phyloP scores from a whole-genome alignment of 192 early-diverging fungal genomes.

The Obelidium mucronatum region DNA sequence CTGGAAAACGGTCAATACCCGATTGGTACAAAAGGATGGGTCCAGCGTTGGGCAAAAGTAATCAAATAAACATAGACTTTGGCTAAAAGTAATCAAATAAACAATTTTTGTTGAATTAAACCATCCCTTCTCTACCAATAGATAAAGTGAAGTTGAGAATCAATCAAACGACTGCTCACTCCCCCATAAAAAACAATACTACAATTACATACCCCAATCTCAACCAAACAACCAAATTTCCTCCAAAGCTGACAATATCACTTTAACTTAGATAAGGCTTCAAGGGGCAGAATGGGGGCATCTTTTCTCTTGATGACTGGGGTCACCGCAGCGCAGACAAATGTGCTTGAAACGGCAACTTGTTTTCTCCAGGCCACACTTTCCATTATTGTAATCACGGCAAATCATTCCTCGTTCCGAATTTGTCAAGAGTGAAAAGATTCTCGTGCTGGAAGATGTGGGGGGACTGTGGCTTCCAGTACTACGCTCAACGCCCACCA shows the following conservation, averaged over 20 bases:
- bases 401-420: constrained; percentile 22
- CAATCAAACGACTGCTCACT: neutral
- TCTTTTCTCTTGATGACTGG: constrained; percentile 34
- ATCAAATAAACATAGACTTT: neutral
- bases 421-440: neutral
- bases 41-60: constrained; percentile 5
- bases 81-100: neutral
- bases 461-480: neutral
- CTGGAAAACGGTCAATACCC: neutral
- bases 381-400: constrained; percentile 38
- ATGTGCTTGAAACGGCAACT: constrained; percentile 37
- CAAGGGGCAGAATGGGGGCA: constrained; percentile 18
- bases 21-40: constrained; percentile 12
- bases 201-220: neutral
- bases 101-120: neutral
- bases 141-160: no score
- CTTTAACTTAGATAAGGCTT: neutral
- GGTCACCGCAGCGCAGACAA: constrained; percentile 34
- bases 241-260: neutral
- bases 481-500: neutral
- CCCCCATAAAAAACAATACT: neutral
- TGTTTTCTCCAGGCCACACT: constrained; percentile 22
- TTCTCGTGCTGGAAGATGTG: neutral
- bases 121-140: no score
- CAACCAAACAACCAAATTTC: no score